Conservation (phyloP, 768 basidiomycete species). For the Pluteus cervinus region DNA sequence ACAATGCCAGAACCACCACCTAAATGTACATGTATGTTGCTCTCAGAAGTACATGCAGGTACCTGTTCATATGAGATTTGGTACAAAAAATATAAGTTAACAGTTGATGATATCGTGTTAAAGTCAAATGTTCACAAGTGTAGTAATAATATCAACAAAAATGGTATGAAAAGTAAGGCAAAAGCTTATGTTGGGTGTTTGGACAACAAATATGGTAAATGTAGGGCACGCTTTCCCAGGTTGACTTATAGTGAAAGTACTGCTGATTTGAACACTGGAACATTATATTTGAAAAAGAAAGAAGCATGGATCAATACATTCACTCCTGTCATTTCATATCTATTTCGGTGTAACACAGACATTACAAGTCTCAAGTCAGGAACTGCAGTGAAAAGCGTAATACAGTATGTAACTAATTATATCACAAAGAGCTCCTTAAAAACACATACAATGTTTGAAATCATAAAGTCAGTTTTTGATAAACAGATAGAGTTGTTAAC, state of each 20-base stretch:
- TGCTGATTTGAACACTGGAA: constrained; percentile 16
- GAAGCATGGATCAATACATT: constrained; percentile 26
- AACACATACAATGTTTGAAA: constrained; percentile 19
- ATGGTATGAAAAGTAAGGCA: constrained; percentile 10
- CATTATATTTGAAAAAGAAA: constrained; percentile 16
- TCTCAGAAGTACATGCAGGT: too few relatives aligned
- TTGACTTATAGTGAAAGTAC: constrained; percentile 4
- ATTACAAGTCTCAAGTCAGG: constrained; percentile 24
- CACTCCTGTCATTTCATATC: constrained; percentile 17
- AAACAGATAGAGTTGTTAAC: too few relatives aligned
- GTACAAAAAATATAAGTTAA: constrained; percentile 13
- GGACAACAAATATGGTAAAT: constrained; percentile 12
- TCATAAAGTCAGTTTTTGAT: too few relatives aligned
- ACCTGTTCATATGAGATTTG: too few relatives aligned
- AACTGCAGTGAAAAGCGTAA: constrained; percentile 24
- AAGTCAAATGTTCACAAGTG: constrained; percentile 25
- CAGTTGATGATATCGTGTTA: constrained; percentile 20
- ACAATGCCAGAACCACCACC: too few relatives aligned
- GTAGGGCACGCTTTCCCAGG: constrained; percentile 22
- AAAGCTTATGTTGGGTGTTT: constrained; percentile 5
- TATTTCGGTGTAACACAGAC: constrained; percentile 26
- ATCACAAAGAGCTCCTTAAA: constrained; percentile 22
- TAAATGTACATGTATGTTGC: too few relatives aligned
- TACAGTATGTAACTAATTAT: constrained; percentile 28
- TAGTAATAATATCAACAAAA: constrained; percentile 9